A percentile compares a stretch with the other conserved stretches of the same genome.
These are phyloP conservation scores for Ziziphus jujuba DNA, from an alignment of 306 rosid genomes.

Conservation along the genomic window DNA sequence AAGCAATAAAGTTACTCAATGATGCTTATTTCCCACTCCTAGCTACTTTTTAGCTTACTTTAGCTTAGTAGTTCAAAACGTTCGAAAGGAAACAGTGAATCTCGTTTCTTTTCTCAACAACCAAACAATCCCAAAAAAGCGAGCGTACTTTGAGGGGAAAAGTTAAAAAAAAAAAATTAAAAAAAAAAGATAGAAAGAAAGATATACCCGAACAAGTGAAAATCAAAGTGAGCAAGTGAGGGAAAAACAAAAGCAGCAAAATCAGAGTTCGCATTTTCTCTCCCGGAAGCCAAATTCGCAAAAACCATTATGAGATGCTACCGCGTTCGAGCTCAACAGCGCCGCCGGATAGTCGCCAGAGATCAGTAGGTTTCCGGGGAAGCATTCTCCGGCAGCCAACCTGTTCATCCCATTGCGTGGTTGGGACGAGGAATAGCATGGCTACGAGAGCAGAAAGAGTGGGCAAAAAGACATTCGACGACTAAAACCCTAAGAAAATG, in stretches of 20 bases:
- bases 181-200: not conserved
- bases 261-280: slow-evolving; percentile 58
- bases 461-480: slow-evolving; percentile 8
- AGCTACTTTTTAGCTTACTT: not conserved
- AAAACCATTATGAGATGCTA: slow-evolving; percentile 41
- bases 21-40: not conserved
- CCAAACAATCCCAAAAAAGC: slow-evolving; percentile 16
- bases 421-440: slow-evolving; percentile 31
- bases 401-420: slow-evolving; percentile 22
- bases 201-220: slow-evolving; percentile 59
- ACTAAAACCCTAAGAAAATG: slow-evolving; percentile 67
- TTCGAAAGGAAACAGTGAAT: not conserved
- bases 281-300: slow-evolving; percentile 31
- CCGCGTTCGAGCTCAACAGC: slow-evolving; percentile 26
- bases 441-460: slow-evolving; percentile 4
- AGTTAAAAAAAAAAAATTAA: not conserved
- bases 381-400: slow-evolving; percentile 26
- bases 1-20: not conserved
- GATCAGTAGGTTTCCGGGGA: slow-evolving; percentile 20
- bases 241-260: slow-evolving; percentile 31
- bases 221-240: slow-evolving; percentile 39
- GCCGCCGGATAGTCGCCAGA: slow-evolving; percentile 21
- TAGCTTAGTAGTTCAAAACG: not conserved
- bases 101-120: not conserved
- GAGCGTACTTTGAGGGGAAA: not conserved